Evolutionary conservation across 78 protist genomes (phyloP).

Genomic region (Blattamonas nauphoetae): DNA sequence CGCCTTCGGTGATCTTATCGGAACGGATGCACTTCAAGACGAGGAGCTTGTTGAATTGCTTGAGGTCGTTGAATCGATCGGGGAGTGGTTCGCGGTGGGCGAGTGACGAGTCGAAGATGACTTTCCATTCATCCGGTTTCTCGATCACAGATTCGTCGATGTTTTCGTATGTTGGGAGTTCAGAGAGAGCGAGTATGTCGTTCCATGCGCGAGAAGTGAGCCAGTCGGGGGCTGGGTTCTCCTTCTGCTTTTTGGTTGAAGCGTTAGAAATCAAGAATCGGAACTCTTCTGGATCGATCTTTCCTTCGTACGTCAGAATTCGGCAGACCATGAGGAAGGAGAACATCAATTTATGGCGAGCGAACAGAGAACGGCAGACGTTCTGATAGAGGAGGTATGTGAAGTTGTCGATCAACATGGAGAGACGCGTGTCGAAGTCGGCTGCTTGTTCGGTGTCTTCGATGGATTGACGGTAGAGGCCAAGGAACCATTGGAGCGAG

Average conservation of each 20-base stretch:
- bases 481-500: conserved; percentile 70
- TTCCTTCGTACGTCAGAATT: conserved; percentile 28
- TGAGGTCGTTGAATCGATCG: not conserved
- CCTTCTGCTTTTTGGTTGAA: not conserved
- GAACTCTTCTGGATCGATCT: conserved; percentile 33
- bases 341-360: conserved; percentile 64
- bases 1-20: conserved; percentile 59
- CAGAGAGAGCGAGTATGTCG: conserved; percentile 36
- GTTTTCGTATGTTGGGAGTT: conserved; percentile 14
- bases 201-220: conserved; percentile 48
- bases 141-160: conserved; percentile 9
- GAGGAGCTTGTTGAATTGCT: conserved; percentile 36
- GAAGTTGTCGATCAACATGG: conserved; percentile 38
- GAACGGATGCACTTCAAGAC: conserved; percentile 60
- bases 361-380: conserved; percentile 77
- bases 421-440: conserved; percentile 35
- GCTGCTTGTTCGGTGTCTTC: conserved; percentile 23
- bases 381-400: conserved; percentile 51
- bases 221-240: conserved; percentile 58
- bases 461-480: conserved; percentile 44
- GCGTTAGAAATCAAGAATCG: conserved; percentile 58
- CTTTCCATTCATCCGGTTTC: conserved; percentile 8
- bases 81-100: conserved; percentile 34
- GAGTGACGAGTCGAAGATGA: conserved; percentile 21
- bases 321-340: conserved; percentile 42